Evolutionary conservation across 2,329 filamentous ascomycete species (phyloP), one percentile per base, ranked within the genome.

Genomic region (Phyllosticta citriasiana): DNA sequence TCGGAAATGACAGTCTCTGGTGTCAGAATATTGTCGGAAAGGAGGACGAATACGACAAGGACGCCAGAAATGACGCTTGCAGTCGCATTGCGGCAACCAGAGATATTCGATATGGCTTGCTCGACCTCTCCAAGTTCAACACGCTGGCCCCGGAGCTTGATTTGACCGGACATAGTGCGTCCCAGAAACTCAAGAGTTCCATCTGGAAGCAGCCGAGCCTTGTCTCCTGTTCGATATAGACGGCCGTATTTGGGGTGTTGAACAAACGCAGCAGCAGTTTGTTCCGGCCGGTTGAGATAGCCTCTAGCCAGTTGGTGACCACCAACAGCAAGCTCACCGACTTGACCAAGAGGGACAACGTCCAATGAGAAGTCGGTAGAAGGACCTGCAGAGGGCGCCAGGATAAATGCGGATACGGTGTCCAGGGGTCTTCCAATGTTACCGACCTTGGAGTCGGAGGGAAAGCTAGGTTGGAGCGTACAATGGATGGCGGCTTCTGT

Each of bases 401-500:
- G 77, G 16, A 96, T 76, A 64, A 90, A 91, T 2, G 85, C 84
- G 0, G 89, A 93, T 0, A 95, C 91, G 0, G 91, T 93, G 57
- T 89, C 84, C 1, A 97, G 79, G 0, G 91, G 91, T 6, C 84
- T 71, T 0, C 92, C 92, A 65, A 96, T 94, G 56, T 85, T 88
- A 3, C 83, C 82, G 4, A 85, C 83, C 2, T 83, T 79, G 7
- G 82, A 83, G 22, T 73, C 71, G 4, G 79, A 77, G 5, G 75
- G 70, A 67, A 95, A 86, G 0, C 78, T 76, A 0, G 86, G 77
- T 65, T 90, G 86, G 4, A 94, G 74, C 0, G 90, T 95, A 70
- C 90, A 97, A 71, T 97, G 92, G 62, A 97, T 96, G 0, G 91
- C 85, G 7, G 90, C 90, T 75, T 97, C 92, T 0, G 92, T 97